These are phyloP conservation scores for Aristolochia californica DNA, from an alignment of 164 flowering plant genomes.

Conservation along the genomic window DNA sequence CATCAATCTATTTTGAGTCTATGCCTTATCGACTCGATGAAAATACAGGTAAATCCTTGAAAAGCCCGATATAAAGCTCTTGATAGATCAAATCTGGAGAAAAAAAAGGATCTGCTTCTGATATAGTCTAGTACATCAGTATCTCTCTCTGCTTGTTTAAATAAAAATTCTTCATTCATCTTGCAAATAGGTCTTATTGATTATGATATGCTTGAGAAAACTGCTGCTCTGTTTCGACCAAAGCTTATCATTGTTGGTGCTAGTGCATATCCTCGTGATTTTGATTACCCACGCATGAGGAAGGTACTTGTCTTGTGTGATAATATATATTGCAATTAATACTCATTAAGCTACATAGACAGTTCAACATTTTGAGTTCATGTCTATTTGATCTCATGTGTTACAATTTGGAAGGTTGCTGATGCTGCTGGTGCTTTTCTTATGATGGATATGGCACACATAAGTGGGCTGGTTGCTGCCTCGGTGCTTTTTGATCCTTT, in stretches of 20 bases:
- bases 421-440: conserved; percentile 87
- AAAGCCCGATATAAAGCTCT: neutral
- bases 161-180: neutral
- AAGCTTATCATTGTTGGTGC: conserved; percentile 94
- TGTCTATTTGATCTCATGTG: neutral
- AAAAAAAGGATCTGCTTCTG: too few species aligned
- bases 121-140: too few species aligned
- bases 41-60: conserved; percentile 47
- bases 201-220: conserved; percentile 95
- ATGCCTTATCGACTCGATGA: conserved; percentile 93
- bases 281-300: conserved; percentile 89
- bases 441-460: conserved; percentile 99
- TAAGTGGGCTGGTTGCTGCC: conserved; percentile 93
- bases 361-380: neutral
- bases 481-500: conserved; percentile 87
- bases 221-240: conserved; percentile 75
- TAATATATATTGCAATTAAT: neutral
- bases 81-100: too few species aligned
- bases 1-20: conserved; percentile 87
- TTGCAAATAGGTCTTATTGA: conserved; percentile 58
- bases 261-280: conserved; percentile 94
- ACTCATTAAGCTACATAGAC: too few species aligned
- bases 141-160: neutral
- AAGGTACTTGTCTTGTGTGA: conserved; percentile 38
- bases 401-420: conserved; percentile 48